Evolutionary conservation across 768 basidiomycete genomes (phyloP).

Genomic region (Boletus rubescentipes): DNA sequence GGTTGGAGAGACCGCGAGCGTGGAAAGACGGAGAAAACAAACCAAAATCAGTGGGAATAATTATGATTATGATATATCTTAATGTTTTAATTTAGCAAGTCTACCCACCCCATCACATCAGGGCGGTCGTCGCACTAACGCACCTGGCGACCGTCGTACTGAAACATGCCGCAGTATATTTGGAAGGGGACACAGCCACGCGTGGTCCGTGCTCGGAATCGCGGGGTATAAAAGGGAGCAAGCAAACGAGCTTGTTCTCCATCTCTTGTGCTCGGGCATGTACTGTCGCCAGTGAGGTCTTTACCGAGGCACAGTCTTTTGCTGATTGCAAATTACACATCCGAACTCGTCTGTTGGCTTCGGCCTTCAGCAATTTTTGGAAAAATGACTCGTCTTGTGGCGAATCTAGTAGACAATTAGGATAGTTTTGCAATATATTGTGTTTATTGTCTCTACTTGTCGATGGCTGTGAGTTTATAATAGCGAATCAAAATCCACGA

Average conservation of each 20-base stretch:
- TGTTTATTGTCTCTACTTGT: too few species aligned
- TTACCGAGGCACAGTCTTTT: conserved; percentile 94
- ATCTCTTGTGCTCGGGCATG: conserved; percentile 96
- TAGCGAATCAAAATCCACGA: too few species aligned
- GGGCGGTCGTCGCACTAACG: neutral
- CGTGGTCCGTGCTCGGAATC: conserved; percentile 18
- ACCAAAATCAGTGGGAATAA: too few species aligned
- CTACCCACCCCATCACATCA: too few species aligned
- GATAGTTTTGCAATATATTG: too few species aligned
- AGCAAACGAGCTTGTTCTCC: conserved; percentile 21
- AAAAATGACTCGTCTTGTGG: conserved; percentile 28
- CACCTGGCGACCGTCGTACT: neutral
- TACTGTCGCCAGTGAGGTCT: conserved; percentile 95
- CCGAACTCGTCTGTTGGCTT: conserved; percentile 91
- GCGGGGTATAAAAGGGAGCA: conserved; percentile 5
- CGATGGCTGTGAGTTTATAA: too few species aligned
- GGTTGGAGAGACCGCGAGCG: too few species aligned
- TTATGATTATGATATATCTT: too few species aligned
- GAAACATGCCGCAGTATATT: neutral
- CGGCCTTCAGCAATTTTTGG: conserved; percentile 92
- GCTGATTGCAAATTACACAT: conserved; percentile 98
- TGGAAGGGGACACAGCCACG: neutral
- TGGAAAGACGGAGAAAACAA: too few species aligned
- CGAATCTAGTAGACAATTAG: neutral
- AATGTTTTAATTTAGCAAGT: too few species aligned